Evolutionary conservation across 805 yeast species (phyloP).

Genomic region (Candida germanica): DNA sequence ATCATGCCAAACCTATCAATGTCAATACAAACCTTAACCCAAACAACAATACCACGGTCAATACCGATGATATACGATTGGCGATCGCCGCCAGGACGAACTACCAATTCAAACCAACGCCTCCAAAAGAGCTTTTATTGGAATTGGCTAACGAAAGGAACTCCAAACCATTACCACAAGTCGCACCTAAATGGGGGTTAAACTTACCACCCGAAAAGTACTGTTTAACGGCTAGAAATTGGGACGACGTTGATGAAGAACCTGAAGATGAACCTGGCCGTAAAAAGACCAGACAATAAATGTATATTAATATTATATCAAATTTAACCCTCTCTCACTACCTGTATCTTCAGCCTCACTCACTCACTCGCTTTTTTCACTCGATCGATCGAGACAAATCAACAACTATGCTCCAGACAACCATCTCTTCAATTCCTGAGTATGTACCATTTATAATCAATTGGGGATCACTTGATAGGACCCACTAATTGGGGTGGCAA

Average conservation of each 20-base stretch:
- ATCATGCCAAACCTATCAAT: constrained; percentile 57
- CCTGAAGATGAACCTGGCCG: constrained; percentile 17
- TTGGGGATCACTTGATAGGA: neutral
- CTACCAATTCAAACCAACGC: constrained; percentile 90
- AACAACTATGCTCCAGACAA: constrained; percentile 33
- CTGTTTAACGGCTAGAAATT: constrained; percentile 81
- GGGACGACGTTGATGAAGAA: constrained; percentile 44
- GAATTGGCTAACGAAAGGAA: constrained; percentile 93
- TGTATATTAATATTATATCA: neutral
- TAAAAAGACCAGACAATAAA: neutral
- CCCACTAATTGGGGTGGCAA: neutral
- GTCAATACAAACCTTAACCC: constrained; percentile 24
- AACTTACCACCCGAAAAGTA: constrained; percentile 97
- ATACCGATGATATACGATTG: constrained; percentile 86
- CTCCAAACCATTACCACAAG: constrained; percentile 84
- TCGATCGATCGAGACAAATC: too few species aligned
- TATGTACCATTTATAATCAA: constrained; percentile 7
- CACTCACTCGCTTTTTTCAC: too few species aligned
- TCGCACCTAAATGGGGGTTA: constrained; percentile 87
- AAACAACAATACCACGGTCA: constrained; percentile 50
- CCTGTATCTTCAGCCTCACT: neutral
- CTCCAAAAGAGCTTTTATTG: constrained; percentile 87
- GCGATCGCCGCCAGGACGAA: constrained; percentile 94
- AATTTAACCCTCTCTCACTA: too few species aligned
- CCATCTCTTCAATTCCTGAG: constrained; percentile 39